Evolutionary conservation across 1,139 yeast species (phyloP).

Genomic region (Casaregolazyma suthepensis): DNA sequence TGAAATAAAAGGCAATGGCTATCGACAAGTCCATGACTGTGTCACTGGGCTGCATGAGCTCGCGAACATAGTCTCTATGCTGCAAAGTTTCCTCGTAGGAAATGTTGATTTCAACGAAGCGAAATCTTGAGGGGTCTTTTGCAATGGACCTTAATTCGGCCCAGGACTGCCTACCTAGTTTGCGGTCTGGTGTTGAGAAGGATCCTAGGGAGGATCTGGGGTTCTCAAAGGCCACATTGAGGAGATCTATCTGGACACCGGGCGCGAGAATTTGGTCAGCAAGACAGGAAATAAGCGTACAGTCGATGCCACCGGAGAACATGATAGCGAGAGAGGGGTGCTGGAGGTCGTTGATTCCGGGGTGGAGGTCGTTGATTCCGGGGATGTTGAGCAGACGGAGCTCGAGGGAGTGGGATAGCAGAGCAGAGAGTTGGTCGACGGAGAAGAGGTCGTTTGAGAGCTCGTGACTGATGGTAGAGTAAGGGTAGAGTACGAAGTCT

Average conservation of each 20-base stretch:
- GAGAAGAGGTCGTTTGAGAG: not conserved
- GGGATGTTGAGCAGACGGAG: slow-evolving; percentile 50
- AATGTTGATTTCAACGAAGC: slow-evolving; percentile 64
- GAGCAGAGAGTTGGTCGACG: slow-evolving; percentile 16
- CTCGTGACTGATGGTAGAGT: slow-evolving; percentile 1
- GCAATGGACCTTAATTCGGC: slow-evolving; percentile 33
- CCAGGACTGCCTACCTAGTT: slow-evolving; percentile 62
- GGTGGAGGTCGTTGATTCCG: slow-evolving; percentile 8
- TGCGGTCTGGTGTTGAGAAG: slow-evolving; percentile 73
- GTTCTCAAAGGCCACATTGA: slow-evolving; percentile 93
- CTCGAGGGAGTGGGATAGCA: slow-evolving; percentile 36
- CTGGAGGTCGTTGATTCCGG: slow-evolving; percentile 10
- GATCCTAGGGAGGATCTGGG: slow-evolving; percentile 55
- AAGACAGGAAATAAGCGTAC: slow-evolving; percentile 63
- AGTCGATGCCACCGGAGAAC: slow-evolving; percentile 93
- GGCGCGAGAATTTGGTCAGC: slow-evolving; percentile 33
- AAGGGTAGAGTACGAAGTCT: slow-evolving; percentile 11
- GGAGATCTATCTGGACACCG: slow-evolving; percentile 50
- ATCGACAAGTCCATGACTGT: slow-evolving; percentile 96
- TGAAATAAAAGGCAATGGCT: slow-evolving; percentile 92
- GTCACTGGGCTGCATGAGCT: slow-evolving; percentile 71
- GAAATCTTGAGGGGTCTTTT: slow-evolving; percentile 26
- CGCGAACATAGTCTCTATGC: slow-evolving; percentile 48
- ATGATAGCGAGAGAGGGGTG: slow-evolving; percentile 48
- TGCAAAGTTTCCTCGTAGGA: slow-evolving; percentile 57